Evolutionary conservation across 2,329 filamentous ascomycete species (phyloP), one percentile per base, ranked within the genome.

Genomic region (Colletotrichum musae): DNA sequence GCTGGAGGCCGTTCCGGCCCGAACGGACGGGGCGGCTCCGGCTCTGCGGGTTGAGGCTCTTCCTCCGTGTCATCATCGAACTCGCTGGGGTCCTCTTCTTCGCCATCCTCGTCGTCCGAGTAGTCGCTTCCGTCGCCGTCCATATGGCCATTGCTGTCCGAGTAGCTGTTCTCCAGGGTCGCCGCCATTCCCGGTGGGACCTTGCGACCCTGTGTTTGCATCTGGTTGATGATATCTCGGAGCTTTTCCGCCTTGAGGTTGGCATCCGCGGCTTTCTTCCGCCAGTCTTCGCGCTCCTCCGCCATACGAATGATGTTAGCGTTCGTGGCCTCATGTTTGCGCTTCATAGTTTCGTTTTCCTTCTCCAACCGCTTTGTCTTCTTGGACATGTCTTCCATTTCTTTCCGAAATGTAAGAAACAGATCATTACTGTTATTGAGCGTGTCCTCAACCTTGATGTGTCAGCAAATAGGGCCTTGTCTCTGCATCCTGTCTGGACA

Each of bases 341-440:
- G 90, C 73, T 94, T 97, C 59, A 97, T 88, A 18, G 89, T 92
- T 75, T 96, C 92, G 76, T 99, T 98, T 77, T 99, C 96, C 82
- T 97, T 97, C 80, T 99, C 96, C 61, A 99, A 86, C 28, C 94
- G 92, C 82, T 98, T 98, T 6, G 95, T 97, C 84, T 98, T 98
- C 84, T 98, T 98, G 1, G 95, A 97, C 95, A 98, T 98, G 77
- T 98, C 96, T 82, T 98, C 96, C 95, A 98, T 98, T 82, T 98
- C 96, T 83, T 97, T 98, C 63, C 95, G 90, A 82, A 98, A 98
- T 1, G 96, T 98, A 74, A 98, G 85, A 81, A 98, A 98, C 62
- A 98, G 86, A 79, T 98, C 96, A 84, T 98, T 98, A 81, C 94
- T 97, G 79, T 98, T 98, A 83, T 98, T 98, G 59, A 98, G 88